Evolutionary conservation across 495 filamentous ascomycete genomes (phyloP).

Genomic region (Lophium mytilinum): DNA sequence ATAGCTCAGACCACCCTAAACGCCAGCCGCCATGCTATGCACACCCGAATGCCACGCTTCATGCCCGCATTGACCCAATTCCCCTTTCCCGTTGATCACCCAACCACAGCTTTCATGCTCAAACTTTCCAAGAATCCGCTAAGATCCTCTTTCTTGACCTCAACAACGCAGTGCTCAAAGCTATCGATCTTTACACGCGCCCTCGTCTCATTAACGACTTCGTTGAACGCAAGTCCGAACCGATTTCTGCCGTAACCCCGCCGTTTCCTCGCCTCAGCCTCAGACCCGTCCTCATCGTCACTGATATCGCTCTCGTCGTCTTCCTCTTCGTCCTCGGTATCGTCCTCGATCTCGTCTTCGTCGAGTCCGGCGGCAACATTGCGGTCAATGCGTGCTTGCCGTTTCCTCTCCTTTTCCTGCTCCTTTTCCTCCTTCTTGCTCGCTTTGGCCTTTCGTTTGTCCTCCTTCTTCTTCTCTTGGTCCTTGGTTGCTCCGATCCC

Average conservation of each 20-base stretch:
- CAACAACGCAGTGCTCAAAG: slow-evolving; percentile 95
- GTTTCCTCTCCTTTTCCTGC: slow-evolving; percentile 51
- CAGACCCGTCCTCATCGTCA: slow-evolving; percentile 49
- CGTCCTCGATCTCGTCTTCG: slow-evolving; percentile 40
- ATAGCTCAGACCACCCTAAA: not conserved
- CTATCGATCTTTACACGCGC: slow-evolving; percentile 86
- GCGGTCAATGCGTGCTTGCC: slow-evolving; percentile 21
- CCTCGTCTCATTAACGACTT: slow-evolving; percentile 85
- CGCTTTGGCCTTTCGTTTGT: slow-evolving; percentile 50
- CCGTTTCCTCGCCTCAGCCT: slow-evolving; percentile 41
- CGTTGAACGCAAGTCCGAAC: slow-evolving; percentile 93
- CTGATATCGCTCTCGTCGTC: slow-evolving; percentile 40
- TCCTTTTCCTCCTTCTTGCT: slow-evolving; percentile 52
- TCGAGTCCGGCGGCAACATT: slow-evolving; percentile 27
- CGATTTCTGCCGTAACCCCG: slow-evolving; percentile 68
- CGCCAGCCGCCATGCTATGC: not conserved
- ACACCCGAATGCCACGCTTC: not conserved
- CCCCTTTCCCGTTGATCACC: slow-evolving; percentile 37
- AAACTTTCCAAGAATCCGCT: slow-evolving; percentile 83
- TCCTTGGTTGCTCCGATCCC: slow-evolving; percentile 55
- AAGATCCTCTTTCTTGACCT: slow-evolving; percentile 92
- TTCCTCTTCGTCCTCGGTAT: slow-evolving; percentile 50
- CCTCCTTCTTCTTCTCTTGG: slow-evolving; percentile 52
- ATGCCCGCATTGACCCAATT: not conserved
- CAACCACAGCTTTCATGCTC: slow-evolving; percentile 86